Conservation (phyloP, 805 yeast species). For the Komagataella populi region DNA sequence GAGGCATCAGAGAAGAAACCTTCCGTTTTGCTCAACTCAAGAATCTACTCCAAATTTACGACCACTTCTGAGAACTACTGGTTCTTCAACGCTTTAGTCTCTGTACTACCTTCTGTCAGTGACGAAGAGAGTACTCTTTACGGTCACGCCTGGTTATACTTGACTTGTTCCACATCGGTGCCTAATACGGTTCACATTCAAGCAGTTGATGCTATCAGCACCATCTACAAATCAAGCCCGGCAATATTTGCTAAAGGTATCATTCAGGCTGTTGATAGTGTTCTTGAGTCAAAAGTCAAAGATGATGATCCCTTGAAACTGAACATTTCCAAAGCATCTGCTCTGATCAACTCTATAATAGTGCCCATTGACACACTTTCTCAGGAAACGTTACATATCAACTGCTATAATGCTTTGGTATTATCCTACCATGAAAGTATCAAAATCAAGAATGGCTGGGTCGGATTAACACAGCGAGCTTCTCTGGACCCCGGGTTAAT, state of each 20-base stretch:
- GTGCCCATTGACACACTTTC: neutral
- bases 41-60: constrained; percentile 35
- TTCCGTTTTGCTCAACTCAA: constrained; percentile 31
- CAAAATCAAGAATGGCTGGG: constrained; percentile 51
- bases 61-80: constrained; percentile 33
- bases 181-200: neutral
- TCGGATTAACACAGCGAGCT: constrained; percentile 51
- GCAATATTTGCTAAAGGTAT: neutral
- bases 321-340: neutral
- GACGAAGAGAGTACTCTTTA: constrained; percentile 5
- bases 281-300: neutral
- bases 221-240: neutral
- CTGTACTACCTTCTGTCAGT: neutral
- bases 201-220: neutral
- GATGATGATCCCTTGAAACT: neutral
- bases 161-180: constrained; percentile 27
- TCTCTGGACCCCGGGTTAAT: constrained; percentile 51
- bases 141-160: constrained; percentile 38
- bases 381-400: neutral
- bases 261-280: neutral
- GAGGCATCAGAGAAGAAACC: constrained; percentile 25
- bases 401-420: constrained; percentile 14
- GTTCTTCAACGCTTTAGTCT: constrained; percentile 33
- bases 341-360: neutral
- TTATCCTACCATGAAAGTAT: constrained; percentile 29